phyloP scores from a whole-genome alignment of 78 protist genomes.

The Tieghemostelium lacteum region DNA sequence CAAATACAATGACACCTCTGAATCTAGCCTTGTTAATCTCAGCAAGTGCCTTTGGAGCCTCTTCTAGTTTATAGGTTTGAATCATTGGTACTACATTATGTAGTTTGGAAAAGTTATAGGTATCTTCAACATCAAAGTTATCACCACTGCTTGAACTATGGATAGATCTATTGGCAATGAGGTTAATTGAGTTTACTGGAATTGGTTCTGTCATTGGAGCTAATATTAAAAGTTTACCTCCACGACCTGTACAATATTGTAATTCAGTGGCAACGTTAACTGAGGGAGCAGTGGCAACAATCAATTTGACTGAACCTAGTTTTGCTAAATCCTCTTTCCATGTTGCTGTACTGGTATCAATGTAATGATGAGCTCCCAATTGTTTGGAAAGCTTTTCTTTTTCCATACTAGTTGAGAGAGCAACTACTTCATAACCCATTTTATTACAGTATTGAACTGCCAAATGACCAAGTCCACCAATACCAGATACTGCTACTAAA shows the following conservation, averaged over 20 bases:
- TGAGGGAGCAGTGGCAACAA: slow-evolving; percentile 2
- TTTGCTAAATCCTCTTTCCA: neutral
- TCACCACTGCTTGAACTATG: neutral
- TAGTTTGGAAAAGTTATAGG: neutral
- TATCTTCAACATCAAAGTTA: slow-evolving; percentile 8
- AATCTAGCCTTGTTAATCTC: slow-evolving; percentile 29
- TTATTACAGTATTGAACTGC: slow-evolving; percentile 76
- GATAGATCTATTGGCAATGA: neutral
- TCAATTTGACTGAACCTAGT: slow-evolving; percentile 11
- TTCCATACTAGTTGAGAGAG: slow-evolving; percentile 3
- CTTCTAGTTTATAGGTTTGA: slow-evolving; percentile 6
- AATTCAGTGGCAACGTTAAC: no score
- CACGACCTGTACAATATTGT: neutral
- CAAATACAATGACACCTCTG: neutral
- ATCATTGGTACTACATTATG: slow-evolving; percentile 9
- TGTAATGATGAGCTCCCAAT: slow-evolving; percentile 65
- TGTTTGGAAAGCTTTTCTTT: slow-evolving; percentile 13
- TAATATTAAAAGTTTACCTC: neutral
- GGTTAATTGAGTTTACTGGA: neutral
- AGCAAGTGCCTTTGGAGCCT: neutral
- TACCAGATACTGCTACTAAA: slow-evolving; percentile 67
- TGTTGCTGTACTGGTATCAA: neutral
- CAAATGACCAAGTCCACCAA: slow-evolving; percentile 87
- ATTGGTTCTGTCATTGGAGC: neutral
- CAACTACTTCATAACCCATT: slow-evolving; percentile 72